These are phyloP conservation scores for Medakamo hakoo DNA, from an alignment of 139 green algal genomes.

Conservation along the genomic window DNA sequence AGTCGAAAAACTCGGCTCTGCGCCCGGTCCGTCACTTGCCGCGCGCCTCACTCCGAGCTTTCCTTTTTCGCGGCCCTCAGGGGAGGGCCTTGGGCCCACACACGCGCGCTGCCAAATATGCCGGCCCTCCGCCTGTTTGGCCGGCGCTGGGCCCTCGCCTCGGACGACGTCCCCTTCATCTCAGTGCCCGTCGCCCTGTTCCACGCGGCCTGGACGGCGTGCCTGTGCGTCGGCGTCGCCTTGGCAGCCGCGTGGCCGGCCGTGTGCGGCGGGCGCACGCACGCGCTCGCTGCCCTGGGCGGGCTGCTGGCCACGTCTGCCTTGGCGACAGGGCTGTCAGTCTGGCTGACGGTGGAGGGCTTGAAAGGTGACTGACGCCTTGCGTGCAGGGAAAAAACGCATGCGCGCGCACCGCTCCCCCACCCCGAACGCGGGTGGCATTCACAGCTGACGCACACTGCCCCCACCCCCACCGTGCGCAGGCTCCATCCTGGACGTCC, in stretches of 20 bases:
- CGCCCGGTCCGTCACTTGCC: too few species aligned
- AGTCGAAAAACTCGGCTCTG: too few species aligned
- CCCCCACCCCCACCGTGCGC: too few species aligned
- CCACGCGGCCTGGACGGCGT: conserved; percentile 20
- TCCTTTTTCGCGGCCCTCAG: too few species aligned
- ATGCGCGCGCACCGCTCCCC: too few species aligned
- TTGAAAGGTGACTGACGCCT: not conserved
- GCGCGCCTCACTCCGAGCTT: too few species aligned
- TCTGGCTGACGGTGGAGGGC: not conserved
- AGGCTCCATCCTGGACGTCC: conserved; percentile 1
- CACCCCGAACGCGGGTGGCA: too few species aligned
- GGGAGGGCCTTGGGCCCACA: too few species aligned
- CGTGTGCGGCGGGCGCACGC: not conserved
- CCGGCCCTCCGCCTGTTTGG: conserved; percentile 28
- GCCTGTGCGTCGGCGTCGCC: not conserved
- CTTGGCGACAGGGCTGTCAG: not conserved
- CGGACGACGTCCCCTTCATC: conserved; percentile 25
- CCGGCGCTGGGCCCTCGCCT: conserved; percentile 21
- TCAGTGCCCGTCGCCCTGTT: conserved; percentile 9
- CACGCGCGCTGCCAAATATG: conserved; percentile 12
- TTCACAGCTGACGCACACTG: too few species aligned
- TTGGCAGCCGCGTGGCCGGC: not conserved
- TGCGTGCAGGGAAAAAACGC: not conserved
- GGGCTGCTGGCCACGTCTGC: not conserved
- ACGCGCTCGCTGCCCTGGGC: not conserved